Evolutionary conservation across 352 stramenopile species (phyloP).

Genomic region (Pythium utonaiense): DNA sequence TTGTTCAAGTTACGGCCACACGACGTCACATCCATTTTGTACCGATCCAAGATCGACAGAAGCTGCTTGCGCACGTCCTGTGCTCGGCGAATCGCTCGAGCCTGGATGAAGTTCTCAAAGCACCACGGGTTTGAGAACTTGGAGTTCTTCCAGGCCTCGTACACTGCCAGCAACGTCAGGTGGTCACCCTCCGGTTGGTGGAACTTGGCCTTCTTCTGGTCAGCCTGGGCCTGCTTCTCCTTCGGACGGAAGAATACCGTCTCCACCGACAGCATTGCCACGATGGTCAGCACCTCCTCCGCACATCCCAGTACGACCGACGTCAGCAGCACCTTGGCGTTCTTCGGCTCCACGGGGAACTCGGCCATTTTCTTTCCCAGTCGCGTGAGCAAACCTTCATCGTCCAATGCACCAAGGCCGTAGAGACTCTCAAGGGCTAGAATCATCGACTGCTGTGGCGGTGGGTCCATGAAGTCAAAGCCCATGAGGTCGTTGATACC

Average conservation of each 20-base stretch:
- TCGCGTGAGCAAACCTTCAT: slow-evolving; percentile 91
- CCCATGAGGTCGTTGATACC: slow-evolving; percentile 98
- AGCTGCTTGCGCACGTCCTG: slow-evolving; percentile 99
- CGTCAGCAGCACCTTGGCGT: slow-evolving; percentile 98
- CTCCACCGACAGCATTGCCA: slow-evolving; percentile 98
- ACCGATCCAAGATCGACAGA: slow-evolving; percentile 98
- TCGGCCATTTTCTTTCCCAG: slow-evolving; percentile 99
- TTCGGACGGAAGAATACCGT: slow-evolving; percentile 99
- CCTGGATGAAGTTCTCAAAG: slow-evolving; percentile 99
- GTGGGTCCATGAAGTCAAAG: slow-evolving; percentile 99
- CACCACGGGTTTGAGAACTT: slow-evolving; percentile 99
- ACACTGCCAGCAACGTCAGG: slow-evolving; percentile 96
- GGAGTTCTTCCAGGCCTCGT: slow-evolving; percentile 97
- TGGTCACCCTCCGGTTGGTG: slow-evolving; percentile 98
- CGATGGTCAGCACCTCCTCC: slow-evolving; percentile 99
- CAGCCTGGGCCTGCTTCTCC: slow-evolving; percentile 98
- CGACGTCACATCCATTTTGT: slow-evolving; percentile 98
- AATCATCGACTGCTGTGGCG: slow-evolving; percentile 95
- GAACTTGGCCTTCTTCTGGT: slow-evolving; percentile 99
- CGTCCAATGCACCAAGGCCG: slow-evolving; percentile 95
- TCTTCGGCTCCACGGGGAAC: slow-evolving; percentile 98
- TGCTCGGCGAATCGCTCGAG: slow-evolving; percentile 93
- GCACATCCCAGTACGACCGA: slow-evolving; percentile 97
- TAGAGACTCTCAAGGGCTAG: slow-evolving; percentile 98
- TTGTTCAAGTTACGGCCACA: slow-evolving; percentile 96